A percentile compares a stretch with the other conserved stretches of the same genome.
These are phyloP conservation scores for Globisporangium nodosum DNA, from an alignment of 352 stramenopile species.

Conservation along the genomic window DNA sequence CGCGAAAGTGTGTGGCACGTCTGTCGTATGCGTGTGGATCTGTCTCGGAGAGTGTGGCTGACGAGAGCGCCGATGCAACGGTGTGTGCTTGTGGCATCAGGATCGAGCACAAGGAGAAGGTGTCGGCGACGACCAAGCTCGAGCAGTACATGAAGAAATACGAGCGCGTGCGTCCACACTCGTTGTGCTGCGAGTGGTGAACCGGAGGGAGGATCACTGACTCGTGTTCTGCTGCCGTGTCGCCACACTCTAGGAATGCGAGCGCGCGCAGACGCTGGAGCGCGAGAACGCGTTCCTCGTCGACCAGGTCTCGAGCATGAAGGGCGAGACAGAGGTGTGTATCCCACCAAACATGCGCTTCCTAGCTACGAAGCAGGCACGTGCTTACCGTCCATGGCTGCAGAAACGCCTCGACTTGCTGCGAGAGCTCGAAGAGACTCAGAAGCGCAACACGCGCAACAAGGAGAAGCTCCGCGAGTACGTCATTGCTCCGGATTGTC, in stretches of 20 bases:
- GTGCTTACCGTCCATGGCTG: neutral
- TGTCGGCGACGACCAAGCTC: constrained; percentile 54
- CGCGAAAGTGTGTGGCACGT: constrained; percentile 34
- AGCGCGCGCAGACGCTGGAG: constrained; percentile 49
- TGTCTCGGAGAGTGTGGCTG: neutral
- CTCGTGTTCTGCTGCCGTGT: neutral
- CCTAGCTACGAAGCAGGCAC: neutral
- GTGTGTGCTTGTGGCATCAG: constrained; percentile 8
- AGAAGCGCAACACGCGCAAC: constrained; percentile 59
- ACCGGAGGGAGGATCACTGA: neutral
- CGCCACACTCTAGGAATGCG: constrained; percentile 32
- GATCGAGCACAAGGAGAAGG: constrained; percentile 64
- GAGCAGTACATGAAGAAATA: constrained; percentile 84
- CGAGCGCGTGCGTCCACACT: constrained; percentile 28
- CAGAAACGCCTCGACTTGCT: constrained; percentile 63
- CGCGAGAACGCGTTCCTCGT: constrained; percentile 64
- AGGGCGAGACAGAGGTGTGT: constrained; percentile 56
- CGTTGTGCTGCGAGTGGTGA: neutral
- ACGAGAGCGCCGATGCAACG: neutral
- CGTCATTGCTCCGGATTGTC: neutral
- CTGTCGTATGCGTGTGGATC: neutral
- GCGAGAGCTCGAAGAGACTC: constrained; percentile 60
- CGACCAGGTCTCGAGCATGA: constrained; percentile 66
- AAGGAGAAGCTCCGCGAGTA: constrained; percentile 72
- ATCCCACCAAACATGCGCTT: neutral